A percentile compares a stretch with the other conserved stretches of the same genome.
Conservation (phyloP, 768 basidiomycete species). For the Lactarius indigo region DNA sequence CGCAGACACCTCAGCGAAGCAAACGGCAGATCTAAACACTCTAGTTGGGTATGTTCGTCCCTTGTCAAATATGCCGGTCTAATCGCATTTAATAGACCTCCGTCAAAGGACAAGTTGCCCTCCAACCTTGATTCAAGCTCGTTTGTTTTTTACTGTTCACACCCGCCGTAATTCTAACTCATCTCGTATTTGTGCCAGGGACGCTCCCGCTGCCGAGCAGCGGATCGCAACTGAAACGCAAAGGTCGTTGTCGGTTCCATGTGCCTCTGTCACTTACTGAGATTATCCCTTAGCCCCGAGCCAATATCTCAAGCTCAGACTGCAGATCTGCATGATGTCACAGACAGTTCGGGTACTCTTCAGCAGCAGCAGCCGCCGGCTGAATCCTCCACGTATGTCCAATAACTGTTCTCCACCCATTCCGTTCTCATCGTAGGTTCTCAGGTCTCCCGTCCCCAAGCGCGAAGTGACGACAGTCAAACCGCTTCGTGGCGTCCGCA, state of each 20-base stretch:
- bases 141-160: not conserved
- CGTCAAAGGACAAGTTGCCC: not conserved
- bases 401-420: not conserved
- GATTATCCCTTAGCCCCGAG: not conserved
- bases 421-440: not conserved
- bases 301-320: not conserved
- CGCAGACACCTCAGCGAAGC: not conserved
- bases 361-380: not conserved
- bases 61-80: not conserved
- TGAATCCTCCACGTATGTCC: slow-evolving; percentile 7
- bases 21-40: no score
- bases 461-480: not conserved
- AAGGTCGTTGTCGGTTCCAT: not conserved
- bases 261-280: not conserved
- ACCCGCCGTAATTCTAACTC: not conserved
- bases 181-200: not conserved
- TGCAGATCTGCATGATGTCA: not conserved
- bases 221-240: not conserved
- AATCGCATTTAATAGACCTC: not conserved
- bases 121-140: not conserved
- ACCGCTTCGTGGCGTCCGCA: slow-evolving; percentile 13
- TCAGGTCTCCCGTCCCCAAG: slow-evolving; percentile 1
- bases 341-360: not conserved
- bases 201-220: not conserved
- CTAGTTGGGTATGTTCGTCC: not conserved